Conservation (phyloP, 2,329 filamentous ascomycete genomes). For the Bipolaris victoriae region DNA sequence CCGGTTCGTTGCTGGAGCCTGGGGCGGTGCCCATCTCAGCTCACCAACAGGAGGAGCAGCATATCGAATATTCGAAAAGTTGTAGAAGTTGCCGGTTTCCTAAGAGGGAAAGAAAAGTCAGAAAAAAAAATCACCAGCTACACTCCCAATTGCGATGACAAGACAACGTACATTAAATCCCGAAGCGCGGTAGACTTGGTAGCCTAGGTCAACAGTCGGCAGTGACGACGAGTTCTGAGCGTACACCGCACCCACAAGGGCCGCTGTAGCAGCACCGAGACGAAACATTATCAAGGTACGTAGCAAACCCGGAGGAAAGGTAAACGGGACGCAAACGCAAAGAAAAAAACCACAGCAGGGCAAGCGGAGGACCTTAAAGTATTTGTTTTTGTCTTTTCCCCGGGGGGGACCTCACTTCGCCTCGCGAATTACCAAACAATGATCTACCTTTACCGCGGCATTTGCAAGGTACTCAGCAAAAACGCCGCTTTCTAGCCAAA, state of each 20-base stretch:
- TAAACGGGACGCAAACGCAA: too few species aligned
- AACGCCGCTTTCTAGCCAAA: background rate
- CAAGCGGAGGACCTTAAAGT: background rate
- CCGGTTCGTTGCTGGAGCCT: conserved; percentile 52
- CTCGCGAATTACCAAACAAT: background rate
- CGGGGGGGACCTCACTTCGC: background rate
- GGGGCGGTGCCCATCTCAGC: conserved; percentile 58
- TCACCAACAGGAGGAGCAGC: conserved; percentile 60
- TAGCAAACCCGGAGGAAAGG: too few species aligned
- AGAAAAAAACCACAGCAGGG: too few species aligned
- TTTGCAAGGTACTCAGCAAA: background rate
- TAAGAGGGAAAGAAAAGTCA: conserved; percentile 14
- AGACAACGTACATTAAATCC: conserved; percentile 51
- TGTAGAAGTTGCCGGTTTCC: conserved; percentile 55
- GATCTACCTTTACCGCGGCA: background rate
- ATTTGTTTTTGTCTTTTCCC: background rate
- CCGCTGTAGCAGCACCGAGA: conserved; percentile 26
- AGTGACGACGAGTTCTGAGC: conserved; percentile 39
- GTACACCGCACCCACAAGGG: conserved; percentile 29
- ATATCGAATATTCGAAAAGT: conserved; percentile 64
- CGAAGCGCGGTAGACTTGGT: conserved; percentile 58
- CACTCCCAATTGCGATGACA: background rate
- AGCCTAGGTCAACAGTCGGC: conserved; percentile 60
- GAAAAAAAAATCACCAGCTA: background rate
- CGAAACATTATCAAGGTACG: conserved; percentile 30